Base-by-base conservation (phyloP, 345 rosid species). In the Eucalyptus pauciflora region DNA sequence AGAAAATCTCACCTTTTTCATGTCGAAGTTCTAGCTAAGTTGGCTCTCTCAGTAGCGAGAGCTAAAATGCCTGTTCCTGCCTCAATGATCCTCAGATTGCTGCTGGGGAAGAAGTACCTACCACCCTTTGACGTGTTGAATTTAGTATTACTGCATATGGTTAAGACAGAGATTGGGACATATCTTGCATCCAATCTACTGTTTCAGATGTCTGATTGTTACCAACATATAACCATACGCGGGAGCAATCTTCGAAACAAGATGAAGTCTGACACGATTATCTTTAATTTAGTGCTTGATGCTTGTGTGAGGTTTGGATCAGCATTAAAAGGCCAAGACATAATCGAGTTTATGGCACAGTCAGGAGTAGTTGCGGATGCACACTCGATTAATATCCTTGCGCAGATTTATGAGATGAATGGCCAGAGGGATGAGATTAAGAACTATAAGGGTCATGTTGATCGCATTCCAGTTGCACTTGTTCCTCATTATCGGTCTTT, bases 241-340 rank as follows among this genome's bases (percentile, higher is more conserved):
- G 9, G 48, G 12, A 52, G 87, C 62, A 86, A 88, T 86, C 89
- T 92, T 18, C 87, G 51, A 50, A 93, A 93, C 92, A 89, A 91
- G 88, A 46, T 89, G 87, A 96, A 93, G 93, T 96, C 95, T 85
- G 95, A 95, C 93, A 93, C 97, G 31, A 86, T 92, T 88, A 91
- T 93, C 88, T 97, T 95, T 92, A 97, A 97, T 92, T 94, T 96
- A 43, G 95, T 96, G 64, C 95, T 97, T 29, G 91, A 94, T 92
- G 96, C 95, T 89, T 97, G 97, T 92, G 95, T 94, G 90, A 94
- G 93, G 90, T 96, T 94, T 87, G 93, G 91, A 46, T 95, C 89
- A 33, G 91, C 96, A 91, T 92, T 96, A 54, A 98, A 94, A 93
- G 98, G 98, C 33, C 99, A 95, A 86, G 92, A 93, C 85, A 90